A percentile compares a stretch with the other conserved stretches of the same genome.
These are phyloP conservation scores for Neonectria sp. DNA, from an alignment of 2,329 filamentous ascomycete genomes.

Conservation along the genomic window DNA sequence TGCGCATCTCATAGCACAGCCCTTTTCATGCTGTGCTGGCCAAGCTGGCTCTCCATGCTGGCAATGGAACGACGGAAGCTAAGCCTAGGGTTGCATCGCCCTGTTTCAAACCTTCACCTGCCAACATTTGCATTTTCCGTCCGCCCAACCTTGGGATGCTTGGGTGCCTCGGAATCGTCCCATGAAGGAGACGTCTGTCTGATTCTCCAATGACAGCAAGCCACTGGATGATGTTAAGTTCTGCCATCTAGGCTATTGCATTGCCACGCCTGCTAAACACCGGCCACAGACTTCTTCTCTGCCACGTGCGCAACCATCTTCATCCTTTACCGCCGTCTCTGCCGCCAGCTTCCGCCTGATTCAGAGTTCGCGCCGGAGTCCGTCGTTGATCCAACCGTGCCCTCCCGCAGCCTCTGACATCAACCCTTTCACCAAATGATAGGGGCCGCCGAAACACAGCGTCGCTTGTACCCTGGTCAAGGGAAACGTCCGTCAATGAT, in stretches of 20 bases:
- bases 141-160: constrained; percentile 29
- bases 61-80: constrained; percentile 2
- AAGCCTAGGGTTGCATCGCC: constrained; percentile 11
- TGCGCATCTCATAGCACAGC: constrained; percentile 24
- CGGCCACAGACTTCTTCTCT: constrained; percentile 2
- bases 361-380: neutral
- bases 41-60: constrained; percentile 16
- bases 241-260: neutral
- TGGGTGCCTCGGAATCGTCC: constrained; percentile 4
- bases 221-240: neutral
- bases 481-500: constrained; percentile 25
- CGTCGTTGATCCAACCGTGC: neutral
- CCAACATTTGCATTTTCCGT: constrained; percentile 15
- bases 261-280: neutral
- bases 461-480: constrained; percentile 27
- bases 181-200: constrained; percentile 2
- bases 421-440: constrained; percentile 33
- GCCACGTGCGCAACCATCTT: constrained; percentile 5
- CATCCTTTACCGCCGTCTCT: constrained; percentile 9
- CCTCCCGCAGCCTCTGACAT: constrained; percentile 30
- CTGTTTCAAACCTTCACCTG: neutral
- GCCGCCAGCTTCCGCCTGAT: constrained; percentile 3
- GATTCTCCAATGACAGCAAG: constrained; percentile 6
- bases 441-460: constrained; percentile 35
- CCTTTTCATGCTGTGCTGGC: constrained; percentile 19